Conservation (phyloP, 176 grass and related monocot species). For the Oryza meridionalis region DNA sequence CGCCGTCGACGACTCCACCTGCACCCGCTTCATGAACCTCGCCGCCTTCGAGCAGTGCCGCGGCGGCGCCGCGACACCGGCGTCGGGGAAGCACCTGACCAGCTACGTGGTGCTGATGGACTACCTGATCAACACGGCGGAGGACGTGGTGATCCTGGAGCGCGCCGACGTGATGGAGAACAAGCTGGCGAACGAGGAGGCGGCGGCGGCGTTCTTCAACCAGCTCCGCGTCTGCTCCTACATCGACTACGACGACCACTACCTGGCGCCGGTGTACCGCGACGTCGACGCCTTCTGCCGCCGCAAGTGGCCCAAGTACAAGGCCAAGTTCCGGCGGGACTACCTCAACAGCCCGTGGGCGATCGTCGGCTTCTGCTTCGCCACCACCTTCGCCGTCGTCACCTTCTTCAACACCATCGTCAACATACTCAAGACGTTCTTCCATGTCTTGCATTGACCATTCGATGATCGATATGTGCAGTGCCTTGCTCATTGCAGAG, state of each 20-base stretch:
- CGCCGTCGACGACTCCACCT: neutral
- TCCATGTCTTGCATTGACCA: neutral
- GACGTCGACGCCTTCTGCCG: neutral
- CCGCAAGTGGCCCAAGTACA: slow-evolving; percentile 21
- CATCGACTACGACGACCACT: neutral
- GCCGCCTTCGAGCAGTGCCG: slow-evolving; percentile 18
- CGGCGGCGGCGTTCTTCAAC: neutral
- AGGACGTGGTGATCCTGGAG: neutral
- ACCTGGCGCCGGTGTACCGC: neutral
- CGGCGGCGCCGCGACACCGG: neutral
- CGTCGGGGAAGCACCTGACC: neutral
- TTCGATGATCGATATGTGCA: neutral
- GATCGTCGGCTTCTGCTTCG: neutral
- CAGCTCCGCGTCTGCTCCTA: neutral
- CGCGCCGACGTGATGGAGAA: neutral
- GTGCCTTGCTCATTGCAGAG: too few relatives aligned
- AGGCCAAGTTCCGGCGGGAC: slow-evolving; percentile 2
- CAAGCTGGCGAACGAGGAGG: neutral
- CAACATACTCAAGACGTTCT: neutral
- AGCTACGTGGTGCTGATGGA: neutral
- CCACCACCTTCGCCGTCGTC: neutral
- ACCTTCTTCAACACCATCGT: neutral
- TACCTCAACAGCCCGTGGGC: slow-evolving; percentile 29
- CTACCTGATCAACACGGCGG: neutral
- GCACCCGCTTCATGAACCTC: slow-evolving; percentile 5